Percentiles rank a stretch among this genome's conserved stretches.
These are phyloP conservation scores for Panicum hallii DNA, from an alignment of 202 grass and related monocot species.

Conservation along the genomic window DNA sequence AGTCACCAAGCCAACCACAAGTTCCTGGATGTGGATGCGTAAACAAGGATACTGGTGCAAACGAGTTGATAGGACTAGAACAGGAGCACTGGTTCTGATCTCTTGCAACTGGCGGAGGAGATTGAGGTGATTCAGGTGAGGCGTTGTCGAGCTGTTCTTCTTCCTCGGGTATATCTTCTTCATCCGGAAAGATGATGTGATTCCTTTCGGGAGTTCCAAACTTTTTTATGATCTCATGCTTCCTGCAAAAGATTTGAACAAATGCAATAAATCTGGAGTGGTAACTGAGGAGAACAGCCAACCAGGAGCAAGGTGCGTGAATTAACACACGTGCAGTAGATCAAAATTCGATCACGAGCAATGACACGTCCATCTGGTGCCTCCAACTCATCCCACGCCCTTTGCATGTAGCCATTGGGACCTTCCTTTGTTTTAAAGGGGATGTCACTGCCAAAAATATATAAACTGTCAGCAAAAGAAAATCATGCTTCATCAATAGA, in stretches of 20 bases:
- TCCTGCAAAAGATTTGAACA: conserved; percentile 55
- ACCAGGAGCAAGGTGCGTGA: neutral
- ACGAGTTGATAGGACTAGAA: conserved; percentile 25
- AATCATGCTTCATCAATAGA: neutral
- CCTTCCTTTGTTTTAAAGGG: conserved; percentile 26
- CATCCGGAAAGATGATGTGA: conserved; percentile 79
- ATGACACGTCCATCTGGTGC: neutral
- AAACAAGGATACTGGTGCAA: conserved; percentile 47
- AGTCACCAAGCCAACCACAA: conserved; percentile 47
- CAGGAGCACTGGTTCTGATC: neutral
- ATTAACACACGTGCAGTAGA: conserved; percentile 65
- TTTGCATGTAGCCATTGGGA: conserved; percentile 27
- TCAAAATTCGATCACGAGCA: conserved; percentile 52
- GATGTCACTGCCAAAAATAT: conserved; percentile 44
- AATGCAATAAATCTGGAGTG: neutral
- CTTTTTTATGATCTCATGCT: conserved; percentile 60
- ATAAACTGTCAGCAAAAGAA: conserved; percentile 7
- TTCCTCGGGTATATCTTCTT: neutral
- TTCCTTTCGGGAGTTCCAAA: conserved; percentile 66
- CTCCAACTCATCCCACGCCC: conserved; percentile 48
- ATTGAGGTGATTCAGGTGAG: neutral
- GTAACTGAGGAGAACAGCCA: neutral
- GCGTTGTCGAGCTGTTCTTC: neutral
- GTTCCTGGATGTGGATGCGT: conserved; percentile 19
- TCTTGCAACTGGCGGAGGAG: neutral